Conservation (phyloP, 306 rosid species). For the Luffa aegyptiaca region DNA sequence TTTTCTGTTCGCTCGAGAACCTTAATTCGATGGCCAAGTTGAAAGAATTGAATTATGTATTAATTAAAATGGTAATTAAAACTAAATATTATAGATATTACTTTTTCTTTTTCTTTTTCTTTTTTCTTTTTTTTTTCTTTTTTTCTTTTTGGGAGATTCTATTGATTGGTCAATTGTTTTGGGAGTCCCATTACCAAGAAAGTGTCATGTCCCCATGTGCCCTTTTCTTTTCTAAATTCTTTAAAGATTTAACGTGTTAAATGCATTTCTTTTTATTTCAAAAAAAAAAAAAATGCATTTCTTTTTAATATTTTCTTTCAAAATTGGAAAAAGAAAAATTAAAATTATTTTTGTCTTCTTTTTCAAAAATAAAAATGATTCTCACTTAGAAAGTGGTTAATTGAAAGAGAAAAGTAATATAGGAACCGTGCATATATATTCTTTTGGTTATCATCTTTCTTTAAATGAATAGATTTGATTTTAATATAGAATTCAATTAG, state of each 20-base stretch:
- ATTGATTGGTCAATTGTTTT: not conserved
- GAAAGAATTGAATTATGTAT: not conserved
- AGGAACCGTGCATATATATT: not conserved
- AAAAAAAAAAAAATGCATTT: not conserved
- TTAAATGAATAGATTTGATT: not conserved
- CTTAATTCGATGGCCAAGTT: not conserved
- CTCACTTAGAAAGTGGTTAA: not conserved
- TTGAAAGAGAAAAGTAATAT: not conserved
- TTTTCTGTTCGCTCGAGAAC: too few species aligned
- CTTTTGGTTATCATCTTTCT: not conserved
- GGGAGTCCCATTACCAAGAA: not conserved
- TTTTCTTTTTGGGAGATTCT: not conserved
- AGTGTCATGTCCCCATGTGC: not conserved
- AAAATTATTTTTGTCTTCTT: not conserved
- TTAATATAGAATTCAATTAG: not conserved
- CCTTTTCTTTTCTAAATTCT: not conserved
- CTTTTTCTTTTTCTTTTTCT: not conserved
- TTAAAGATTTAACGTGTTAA: not conserved
- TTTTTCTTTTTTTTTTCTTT: not conserved
- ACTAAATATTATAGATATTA: not conserved
- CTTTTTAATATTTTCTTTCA: not conserved
- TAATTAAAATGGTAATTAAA: not conserved
- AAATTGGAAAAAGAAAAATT: not conserved
- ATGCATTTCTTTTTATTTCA: not conserved
- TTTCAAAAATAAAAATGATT: not conserved